phyloP scores from a whole-genome alignment of 2,329 filamentous ascomycete genomes.

The Nectriaceae sp. region DNA sequence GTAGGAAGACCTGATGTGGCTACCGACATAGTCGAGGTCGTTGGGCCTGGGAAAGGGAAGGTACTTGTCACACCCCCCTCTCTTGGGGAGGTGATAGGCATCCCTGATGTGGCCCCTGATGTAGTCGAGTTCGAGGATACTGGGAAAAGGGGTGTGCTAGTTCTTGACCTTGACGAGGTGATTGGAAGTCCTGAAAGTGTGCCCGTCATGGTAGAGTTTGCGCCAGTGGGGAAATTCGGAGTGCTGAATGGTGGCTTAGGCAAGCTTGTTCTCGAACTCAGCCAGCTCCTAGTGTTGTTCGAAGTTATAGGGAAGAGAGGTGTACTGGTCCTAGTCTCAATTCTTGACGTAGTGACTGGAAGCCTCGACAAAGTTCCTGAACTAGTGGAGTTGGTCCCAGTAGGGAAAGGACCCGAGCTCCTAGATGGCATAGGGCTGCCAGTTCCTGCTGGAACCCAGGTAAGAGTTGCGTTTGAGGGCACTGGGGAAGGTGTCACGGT shows the following conservation, averaged over 20 bases:
- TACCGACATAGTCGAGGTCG: not conserved
- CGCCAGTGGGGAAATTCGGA: not conserved
- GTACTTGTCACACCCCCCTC: not conserved
- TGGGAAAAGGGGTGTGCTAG: not conserved
- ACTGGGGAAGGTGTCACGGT: not conserved
- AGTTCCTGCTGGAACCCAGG: not conserved
- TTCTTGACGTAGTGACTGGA: not conserved
- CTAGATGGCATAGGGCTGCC: not conserved
- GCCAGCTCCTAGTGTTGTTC: not conserved
- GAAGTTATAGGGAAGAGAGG: conserved; percentile 2
- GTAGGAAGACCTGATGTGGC: not conserved
- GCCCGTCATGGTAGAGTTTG: not conserved
- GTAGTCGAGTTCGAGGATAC: not conserved
- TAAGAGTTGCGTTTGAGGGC: not conserved
- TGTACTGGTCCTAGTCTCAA: not conserved
- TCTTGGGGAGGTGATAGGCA: not conserved
- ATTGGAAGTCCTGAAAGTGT: not conserved
- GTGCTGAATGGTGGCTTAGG: not conserved
- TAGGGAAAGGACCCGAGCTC: not conserved
- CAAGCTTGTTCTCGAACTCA: conserved; percentile 4
- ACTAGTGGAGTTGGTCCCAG: not conserved
- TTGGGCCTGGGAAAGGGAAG: not conserved
- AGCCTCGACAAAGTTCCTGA: not conserved
- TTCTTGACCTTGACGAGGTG: not conserved
- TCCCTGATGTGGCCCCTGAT: not conserved